Evolutionary conservation across 257 asterid species (phyloP), one percentile per base, ranked within the genome.

Genomic region (Jasminum sambac): DNA sequence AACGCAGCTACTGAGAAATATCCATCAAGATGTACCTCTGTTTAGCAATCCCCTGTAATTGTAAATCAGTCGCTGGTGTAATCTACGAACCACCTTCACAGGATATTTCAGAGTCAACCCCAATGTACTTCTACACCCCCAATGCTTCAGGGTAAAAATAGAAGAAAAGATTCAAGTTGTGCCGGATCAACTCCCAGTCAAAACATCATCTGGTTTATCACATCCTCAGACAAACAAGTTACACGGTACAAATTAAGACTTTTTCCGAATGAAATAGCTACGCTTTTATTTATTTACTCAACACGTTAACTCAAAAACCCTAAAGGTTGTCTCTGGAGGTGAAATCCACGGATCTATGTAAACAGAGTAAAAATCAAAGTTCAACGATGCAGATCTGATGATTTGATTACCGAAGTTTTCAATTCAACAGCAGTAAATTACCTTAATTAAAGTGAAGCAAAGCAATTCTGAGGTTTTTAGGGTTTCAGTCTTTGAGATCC

Each of bases 401-500:
- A 80, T 40, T 71, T 63, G 75, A 26, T 70, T 69, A 66, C 65
- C 82, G 67, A 63, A 74, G 67, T 58, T 72, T 70, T 63, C 72
- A 79, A 50, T 64, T 74, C 81, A 72, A 79, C 79, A 64, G 78
- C 71, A 69, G 79, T 76, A 66, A 66, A 73, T 81, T 83, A 83
- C 88, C 88, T 83, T 73, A 55, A 72, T 40, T 59, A 77, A 68
- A 55, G 66, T 34, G 71, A 76, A 59, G 77, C 78, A 84, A 74
- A 74, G 86, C 83, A 79, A 74, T 66, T 75, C 83, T 64, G 83
- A 77, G 73, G 58, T 74, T 76, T 72, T 65, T 11, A 79, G 84
- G 88, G 81, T 84, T 78, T 72, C 82, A 71, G 77, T 78, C 79
- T 71, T 74, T 84, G 86, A 72, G 58, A 65, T 40, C 11, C 70